These are phyloP conservation scores for Hylodesmum podocarpum DNA, from an alignment of 306 rosid genomes.

Conservation along the genomic window DNA sequence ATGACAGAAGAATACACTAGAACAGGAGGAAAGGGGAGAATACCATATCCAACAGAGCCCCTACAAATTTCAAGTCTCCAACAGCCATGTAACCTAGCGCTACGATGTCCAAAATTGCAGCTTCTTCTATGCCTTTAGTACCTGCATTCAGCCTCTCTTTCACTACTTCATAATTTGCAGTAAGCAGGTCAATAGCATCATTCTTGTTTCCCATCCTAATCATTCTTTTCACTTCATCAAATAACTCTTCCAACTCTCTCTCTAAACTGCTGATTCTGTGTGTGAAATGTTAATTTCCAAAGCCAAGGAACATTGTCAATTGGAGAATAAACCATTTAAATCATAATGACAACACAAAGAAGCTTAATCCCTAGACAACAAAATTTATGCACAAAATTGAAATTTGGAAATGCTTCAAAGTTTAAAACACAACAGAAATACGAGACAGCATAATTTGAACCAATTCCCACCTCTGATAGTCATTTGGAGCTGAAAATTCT, in stretches of 20 bases:
- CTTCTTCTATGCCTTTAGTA: conserved; percentile 73
- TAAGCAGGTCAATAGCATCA: conserved; percentile 67
- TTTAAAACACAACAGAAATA: background rate
- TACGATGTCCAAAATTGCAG: conserved; percentile 68
- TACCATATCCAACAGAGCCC: conserved; percentile 59
- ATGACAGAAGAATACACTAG: conserved; percentile 11
- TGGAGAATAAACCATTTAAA: conserved; percentile 12
- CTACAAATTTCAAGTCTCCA: conserved; percentile 68
- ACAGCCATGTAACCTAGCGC: conserved; percentile 82
- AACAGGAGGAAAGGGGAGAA: conserved; percentile 1
- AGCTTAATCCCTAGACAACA: background rate
- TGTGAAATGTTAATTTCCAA: conserved; percentile 29
- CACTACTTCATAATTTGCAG: conserved; percentile 79
- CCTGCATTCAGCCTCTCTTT: conserved; percentile 69
- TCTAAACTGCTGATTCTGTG: conserved; percentile 44
- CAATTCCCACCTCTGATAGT: conserved; percentile 49
- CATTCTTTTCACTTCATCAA: conserved; percentile 78
- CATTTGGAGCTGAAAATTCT: conserved; percentile 42
- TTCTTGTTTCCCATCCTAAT: conserved; percentile 54
- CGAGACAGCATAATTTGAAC: conserved; percentile 6
- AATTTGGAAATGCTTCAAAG: conserved; percentile 18
- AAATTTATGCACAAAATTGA: background rate
- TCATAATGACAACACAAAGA: background rate
- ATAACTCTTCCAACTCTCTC: conserved; percentile 71
- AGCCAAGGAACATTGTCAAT: conserved; percentile 29